Evolutionary conservation across 257 asterid genomes (phyloP), one percentile per base, ranked within the genome.

Genomic region (Salvia hispanica): DNA sequence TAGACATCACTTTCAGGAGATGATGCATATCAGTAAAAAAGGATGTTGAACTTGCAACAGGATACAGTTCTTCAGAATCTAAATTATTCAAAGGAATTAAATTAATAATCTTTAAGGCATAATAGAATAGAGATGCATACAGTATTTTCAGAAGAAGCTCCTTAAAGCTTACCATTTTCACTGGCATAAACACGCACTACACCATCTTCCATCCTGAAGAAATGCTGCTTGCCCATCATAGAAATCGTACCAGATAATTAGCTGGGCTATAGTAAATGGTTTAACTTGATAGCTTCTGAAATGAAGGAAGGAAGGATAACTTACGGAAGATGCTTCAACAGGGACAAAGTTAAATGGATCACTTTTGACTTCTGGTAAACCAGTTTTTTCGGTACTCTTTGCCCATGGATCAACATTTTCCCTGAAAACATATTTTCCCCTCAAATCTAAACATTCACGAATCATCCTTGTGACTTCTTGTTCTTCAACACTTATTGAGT

Each of bases 11-110:
- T 87, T 84, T 91, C 76, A 91, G 84, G 66, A 88, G 71, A 76
- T 86, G 83, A 76, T 91, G 97, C 96, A 91, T 78, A 77, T 88
- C 97, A 53, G 97, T 91, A 72, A 91, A 91, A 77, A 91, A 88
- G 2, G 85, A 79, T 63, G 97, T 91, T 57, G 97, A 71, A 72
- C 85, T 84, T 36, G 96, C 87, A 70, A 91, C 88, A 56, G 95
- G 97, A 73, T 85, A 91, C 65, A 88, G 88, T 54, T 91, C 92
- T 81, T 86, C 93, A 46, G 83, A 83, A 66, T 85, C 95, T 86
- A 72, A 34, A 76, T 55, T 36, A 75, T 76, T 62, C 37, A 42
- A 44, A 33, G 45, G 9, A 58, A 69, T 53, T 18, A 2, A 62
- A 58, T n/a, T 45, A 55, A 5, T 40, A 63, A 47, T 44, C 43